Conservation (phyloP, 441 rosid genomes). For the Bruguiera hainesii region DNA sequence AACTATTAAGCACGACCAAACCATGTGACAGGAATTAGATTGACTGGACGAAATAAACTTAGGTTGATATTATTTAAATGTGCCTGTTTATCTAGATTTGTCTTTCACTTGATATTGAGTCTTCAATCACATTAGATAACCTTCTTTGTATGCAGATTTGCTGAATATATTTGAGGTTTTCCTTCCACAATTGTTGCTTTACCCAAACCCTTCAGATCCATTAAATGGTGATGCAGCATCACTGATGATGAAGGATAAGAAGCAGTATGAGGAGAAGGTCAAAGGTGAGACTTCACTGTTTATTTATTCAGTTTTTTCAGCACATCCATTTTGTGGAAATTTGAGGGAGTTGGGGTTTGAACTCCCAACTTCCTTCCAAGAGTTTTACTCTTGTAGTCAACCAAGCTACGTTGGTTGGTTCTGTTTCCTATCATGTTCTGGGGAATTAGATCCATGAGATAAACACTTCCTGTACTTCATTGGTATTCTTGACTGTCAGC, state of each 20-base stretch:
- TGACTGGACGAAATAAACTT: too few relatives aligned
- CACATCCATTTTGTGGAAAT: neutral
- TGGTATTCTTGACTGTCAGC: neutral
- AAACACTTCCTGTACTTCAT: neutral
- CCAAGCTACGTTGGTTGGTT: too few relatives aligned
- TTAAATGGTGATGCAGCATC: conserved; percentile 61
- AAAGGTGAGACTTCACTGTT: conserved; percentile 32
- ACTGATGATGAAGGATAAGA: conserved; percentile 49
- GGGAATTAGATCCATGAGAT: neutral
- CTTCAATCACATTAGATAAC: neutral
- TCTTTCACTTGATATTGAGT: neutral
- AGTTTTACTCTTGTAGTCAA: too few relatives aligned
- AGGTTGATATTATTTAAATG: neutral
- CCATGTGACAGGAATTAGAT: too few relatives aligned
- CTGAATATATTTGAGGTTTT: conserved; percentile 53
- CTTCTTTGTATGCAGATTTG: conserved; percentile 39
- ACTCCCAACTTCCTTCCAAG: too few relatives aligned
- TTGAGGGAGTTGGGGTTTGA: too few relatives aligned
- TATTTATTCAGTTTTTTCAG: neutral
- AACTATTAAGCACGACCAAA: too few relatives aligned
- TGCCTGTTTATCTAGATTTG: neutral
- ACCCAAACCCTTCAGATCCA: conserved; percentile 54
- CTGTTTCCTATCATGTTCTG: neutral
- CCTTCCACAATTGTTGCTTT: conserved; percentile 53
- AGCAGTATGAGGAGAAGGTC: conserved; percentile 46